Evolutionary conservation across 192 early-diverging fungal genomes (phyloP).

Genomic region (Entomortierella lignicola): DNA sequence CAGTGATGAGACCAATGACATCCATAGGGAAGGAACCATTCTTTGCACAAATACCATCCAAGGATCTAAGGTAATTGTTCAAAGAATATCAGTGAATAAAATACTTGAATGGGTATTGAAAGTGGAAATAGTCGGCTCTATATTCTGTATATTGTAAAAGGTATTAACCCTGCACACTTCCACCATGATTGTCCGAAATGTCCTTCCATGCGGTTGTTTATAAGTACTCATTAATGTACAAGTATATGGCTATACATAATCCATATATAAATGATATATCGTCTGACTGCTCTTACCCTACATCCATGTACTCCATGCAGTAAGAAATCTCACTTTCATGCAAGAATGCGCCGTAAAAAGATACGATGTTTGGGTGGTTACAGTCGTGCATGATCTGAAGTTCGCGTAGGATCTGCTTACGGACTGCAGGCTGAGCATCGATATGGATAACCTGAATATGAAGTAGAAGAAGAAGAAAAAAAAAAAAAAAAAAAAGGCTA

Average conservation of each 20-base stretch:
- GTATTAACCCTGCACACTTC: no score
- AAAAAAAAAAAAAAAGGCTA: slow-evolving; percentile 2
- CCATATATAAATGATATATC: not conserved
- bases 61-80: slow-evolving; percentile 63
- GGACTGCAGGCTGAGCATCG: slow-evolving; percentile 75
- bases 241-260: not conserved
- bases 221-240: no score
- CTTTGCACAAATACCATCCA: slow-evolving; percentile 94
- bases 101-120: no score
- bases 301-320: slow-evolving; percentile 99
- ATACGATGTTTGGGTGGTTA: slow-evolving; percentile 94
- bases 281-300: slow-evolving; percentile 63
- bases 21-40: slow-evolving; percentile 90
- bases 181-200: no score
- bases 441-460: slow-evolving; percentile 56
- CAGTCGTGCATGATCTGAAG: slow-evolving; percentile 96
- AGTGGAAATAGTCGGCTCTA: no score
- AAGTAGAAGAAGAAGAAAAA: not conserved
- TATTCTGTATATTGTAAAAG: no score
- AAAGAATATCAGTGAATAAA: not conserved
- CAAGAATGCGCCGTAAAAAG: slow-evolving; percentile 96
- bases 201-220: no score
- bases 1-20: slow-evolving; percentile 85
- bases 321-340: slow-evolving; percentile 89
- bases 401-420: slow-evolving; percentile 93